Conservation (phyloP, 2,329 filamentous ascomycete genomes). For the Periconia macrospinosa region DNA sequence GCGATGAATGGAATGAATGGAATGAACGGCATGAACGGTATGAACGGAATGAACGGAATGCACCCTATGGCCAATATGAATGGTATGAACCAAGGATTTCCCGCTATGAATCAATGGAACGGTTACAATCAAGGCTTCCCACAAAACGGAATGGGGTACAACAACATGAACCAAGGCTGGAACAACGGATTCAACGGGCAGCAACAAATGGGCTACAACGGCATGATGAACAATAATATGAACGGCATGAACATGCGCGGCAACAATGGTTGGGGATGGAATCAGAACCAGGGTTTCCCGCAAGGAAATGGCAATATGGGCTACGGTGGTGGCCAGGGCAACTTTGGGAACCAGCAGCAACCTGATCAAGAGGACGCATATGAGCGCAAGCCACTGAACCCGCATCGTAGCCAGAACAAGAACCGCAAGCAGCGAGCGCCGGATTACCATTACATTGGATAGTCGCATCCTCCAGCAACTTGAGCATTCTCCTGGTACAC, state of each 20-base stretch:
- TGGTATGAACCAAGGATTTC: slow-evolving; percentile 4
- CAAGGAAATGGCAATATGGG: slow-evolving; percentile 20
- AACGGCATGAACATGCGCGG: slow-evolving; percentile 4
- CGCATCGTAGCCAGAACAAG: slow-evolving; percentile 82
- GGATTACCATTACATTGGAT: slow-evolving; percentile 79
- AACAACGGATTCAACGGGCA: slow-evolving; percentile 5
- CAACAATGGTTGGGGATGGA: slow-evolving; percentile 6
- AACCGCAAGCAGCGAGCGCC: slow-evolving; percentile 80
- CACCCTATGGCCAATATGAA: slow-evolving; percentile 8
- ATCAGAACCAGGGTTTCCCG: slow-evolving; percentile 9
- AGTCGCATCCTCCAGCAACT: neutral
- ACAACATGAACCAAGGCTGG: slow-evolving; percentile 12
- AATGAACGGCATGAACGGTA: slow-evolving; percentile 38
- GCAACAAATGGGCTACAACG: slow-evolving; percentile 6
- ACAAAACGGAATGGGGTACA: slow-evolving; percentile 20
- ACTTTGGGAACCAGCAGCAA: slow-evolving; percentile 62
- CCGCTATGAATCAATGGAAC: slow-evolving; percentile 9
- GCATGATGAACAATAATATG: slow-evolving; percentile 10
- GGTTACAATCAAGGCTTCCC: slow-evolving; percentile 13
- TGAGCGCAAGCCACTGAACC: slow-evolving; percentile 94
- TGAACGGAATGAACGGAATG: slow-evolving; percentile 34
- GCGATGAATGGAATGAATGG: slow-evolving; percentile 17
- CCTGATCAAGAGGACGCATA: slow-evolving; percentile 82
- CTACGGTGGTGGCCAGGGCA: slow-evolving; percentile 13
- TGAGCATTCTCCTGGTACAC: too few species aligned